Conservation (phyloP, 805 yeast species). For the Saturnispora sanitii region DNA sequence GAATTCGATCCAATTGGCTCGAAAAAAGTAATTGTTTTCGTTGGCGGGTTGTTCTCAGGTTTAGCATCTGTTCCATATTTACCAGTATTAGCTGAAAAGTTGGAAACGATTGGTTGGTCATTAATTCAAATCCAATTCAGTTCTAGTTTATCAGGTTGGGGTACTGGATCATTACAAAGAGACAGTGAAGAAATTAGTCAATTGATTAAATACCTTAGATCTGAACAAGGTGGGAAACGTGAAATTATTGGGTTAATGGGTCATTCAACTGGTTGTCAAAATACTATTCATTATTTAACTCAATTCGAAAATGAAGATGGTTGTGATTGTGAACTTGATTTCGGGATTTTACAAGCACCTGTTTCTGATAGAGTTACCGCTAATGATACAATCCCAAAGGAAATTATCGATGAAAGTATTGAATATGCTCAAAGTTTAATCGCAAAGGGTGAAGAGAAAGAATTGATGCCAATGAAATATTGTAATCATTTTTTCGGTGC, state of each 20-base stretch:
- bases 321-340: slow-evolving; percentile 31
- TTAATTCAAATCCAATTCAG: slow-evolving; percentile 47
- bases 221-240: slow-evolving; percentile 34
- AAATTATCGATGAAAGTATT: slow-evolving; percentile 14
- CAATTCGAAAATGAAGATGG: slow-evolving; percentile 23
- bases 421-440: slow-evolving; percentile 31
- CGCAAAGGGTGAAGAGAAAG: slow-evolving; percentile 33
- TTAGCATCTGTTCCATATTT: slow-evolving; percentile 63
- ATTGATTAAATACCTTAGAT: slow-evolving; percentile 46
- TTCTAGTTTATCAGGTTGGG: slow-evolving; percentile 67
- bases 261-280: slow-evolving; percentile 83
- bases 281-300: slow-evolving; percentile 51
- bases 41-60: slow-evolving; percentile 70
- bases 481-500: slow-evolving; percentile 37
- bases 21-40: slow-evolving; percentile 50
- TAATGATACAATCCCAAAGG: slow-evolving; percentile 9
- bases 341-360: slow-evolving; percentile 64
- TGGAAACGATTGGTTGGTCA: slow-evolving; percentile 43
- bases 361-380: slow-evolving; percentile 56
- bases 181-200: slow-evolving; percentile 50
- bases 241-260: slow-evolving; percentile 58
- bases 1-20: slow-evolving; percentile 32
- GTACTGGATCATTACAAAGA: slow-evolving; percentile 48
- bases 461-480: slow-evolving; percentile 44
- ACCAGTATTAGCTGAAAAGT: slow-evolving; percentile 32